Conservation (phyloP, 257 asterid species). For the Scutellaria minor region DNA sequence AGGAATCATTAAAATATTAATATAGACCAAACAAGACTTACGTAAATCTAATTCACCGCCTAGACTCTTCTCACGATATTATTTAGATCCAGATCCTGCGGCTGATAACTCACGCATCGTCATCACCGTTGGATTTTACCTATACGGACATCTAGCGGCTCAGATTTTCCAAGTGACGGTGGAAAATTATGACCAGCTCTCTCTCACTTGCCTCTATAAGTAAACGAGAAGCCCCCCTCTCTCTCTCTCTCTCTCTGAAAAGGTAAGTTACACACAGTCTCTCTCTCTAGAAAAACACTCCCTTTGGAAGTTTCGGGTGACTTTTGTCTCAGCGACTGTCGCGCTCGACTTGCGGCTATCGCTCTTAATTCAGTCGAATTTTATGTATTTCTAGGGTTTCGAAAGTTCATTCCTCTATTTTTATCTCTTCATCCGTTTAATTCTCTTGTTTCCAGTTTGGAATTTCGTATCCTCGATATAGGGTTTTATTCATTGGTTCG, state of each 20-base stretch:
- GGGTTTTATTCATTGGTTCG: conserved; percentile 38
- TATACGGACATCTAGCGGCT: conserved; percentile 23
- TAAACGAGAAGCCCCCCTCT: conserved; percentile 25
- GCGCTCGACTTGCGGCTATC: conserved; percentile 34
- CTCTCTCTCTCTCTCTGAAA: conserved; percentile 20
- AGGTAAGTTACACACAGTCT: conserved; percentile 22
- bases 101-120: conserved; percentile 27
- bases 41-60: conserved; percentile 10
- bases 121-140: conserved; percentile 44
- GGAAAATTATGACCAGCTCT: conserved; percentile 23
- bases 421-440: background rate
- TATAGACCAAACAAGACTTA: conserved; percentile 6
- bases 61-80: conserved; percentile 22
- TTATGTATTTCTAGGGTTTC: conserved; percentile 38
- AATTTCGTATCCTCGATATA: conserved; percentile 37
- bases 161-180: conserved; percentile 37
- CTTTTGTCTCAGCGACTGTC: conserved; percentile 10
- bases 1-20: no score
- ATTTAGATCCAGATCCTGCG: conserved; percentile 45
- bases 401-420: background rate
- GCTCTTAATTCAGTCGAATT: conserved; percentile 25
- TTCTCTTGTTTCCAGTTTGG: conserved; percentile 26
- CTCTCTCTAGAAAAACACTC: conserved; percentile 20
- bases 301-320: conserved; percentile 38
- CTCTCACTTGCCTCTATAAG: conserved; percentile 35